These are phyloP conservation scores for Candida dubliniensis DNA, from an alignment of 1,139 yeast genomes.

Conservation along the genomic window DNA sequence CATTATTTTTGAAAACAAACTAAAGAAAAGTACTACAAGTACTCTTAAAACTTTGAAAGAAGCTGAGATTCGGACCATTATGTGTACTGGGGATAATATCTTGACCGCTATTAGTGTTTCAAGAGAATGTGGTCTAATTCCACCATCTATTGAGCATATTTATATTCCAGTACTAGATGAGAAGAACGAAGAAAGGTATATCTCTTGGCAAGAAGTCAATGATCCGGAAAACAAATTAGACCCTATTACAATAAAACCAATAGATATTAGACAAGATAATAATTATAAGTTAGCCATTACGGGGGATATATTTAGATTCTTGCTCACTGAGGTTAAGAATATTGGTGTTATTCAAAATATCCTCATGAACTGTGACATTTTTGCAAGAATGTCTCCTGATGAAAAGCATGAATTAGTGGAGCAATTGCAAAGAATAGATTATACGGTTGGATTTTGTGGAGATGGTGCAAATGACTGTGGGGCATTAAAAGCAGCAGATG, in stretches of 20 bases:
- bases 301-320: conserved; percentile 83
- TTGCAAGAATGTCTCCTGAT: conserved; percentile 98
- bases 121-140: conserved; percentile 72
- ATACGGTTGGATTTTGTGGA: conserved; percentile 96
- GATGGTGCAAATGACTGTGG: conserved; percentile 99
- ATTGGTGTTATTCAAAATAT: conserved; percentile 49
- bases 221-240: conserved; percentile 57
- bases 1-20: conserved; percentile 86
- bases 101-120: conserved; percentile 94
- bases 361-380: conserved; percentile 72
- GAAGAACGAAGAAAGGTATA: conserved; percentile 31
- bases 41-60: conserved; percentile 57
- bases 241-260: conserved; percentile 58
- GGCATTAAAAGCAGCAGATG: conserved; percentile 95
- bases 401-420: conserved; percentile 95
- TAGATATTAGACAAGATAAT: conserved; percentile 24
- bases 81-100: conserved; percentile 98
- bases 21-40: conserved; percentile 65
- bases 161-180: conserved; percentile 66
- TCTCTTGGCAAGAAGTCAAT: conserved; percentile 67
- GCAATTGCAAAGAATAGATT: conserved; percentile 77
- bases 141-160: conserved; percentile 43
- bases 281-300: conserved; percentile 78
- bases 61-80: conserved; percentile 79
- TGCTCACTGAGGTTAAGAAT: conserved; percentile 58